Conservation (phyloP, 2,329 filamentous ascomycete genomes). For the Fusarium sp. region DNA sequence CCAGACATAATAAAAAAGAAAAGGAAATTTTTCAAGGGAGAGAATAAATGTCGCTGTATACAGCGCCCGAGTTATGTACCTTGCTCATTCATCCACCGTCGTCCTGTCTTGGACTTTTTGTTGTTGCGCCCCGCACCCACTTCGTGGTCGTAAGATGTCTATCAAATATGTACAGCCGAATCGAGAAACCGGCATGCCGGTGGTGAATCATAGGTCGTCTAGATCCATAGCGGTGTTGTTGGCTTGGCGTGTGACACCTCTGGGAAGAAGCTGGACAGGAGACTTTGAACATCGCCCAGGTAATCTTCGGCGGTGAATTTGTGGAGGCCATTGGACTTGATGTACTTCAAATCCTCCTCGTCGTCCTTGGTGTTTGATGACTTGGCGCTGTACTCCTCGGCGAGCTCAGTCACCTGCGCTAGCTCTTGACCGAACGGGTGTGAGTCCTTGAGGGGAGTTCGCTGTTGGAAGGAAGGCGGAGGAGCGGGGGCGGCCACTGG, state of each 20-base stretch:
- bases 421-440: conserved; percentile 92
- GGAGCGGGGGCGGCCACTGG: conserved; percentile 44
- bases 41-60: conserved; percentile 24
- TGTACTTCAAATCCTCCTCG: conserved; percentile 74
- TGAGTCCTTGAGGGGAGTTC: conserved; percentile 47
- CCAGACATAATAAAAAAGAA: conserved; percentile 20
- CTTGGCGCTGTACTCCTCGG: conserved; percentile 82
- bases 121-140: conserved; percentile 22
- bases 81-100: conserved; percentile 23
- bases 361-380: conserved; percentile 67
- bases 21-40: conserved; percentile 23
- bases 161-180: conserved; percentile 49
- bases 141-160: conserved; percentile 41
- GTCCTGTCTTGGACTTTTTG: conserved; percentile 28
- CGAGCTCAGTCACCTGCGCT: conserved; percentile 91
- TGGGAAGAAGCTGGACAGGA: conserved; percentile 72
- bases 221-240: conserved; percentile 62
- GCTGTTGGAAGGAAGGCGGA: conserved; percentile 51
- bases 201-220: conserved; percentile 9
- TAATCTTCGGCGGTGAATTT: conserved; percentile 87
- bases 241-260: conserved; percentile 47
- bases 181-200: conserved; percentile 28
- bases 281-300: conserved; percentile 78
- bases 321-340: conserved; percentile 75
- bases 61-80: conserved; percentile 26